phyloP scores from a whole-genome alignment of 176 grass and related monocot species.

The Thinopyrum elongatum region DNA sequence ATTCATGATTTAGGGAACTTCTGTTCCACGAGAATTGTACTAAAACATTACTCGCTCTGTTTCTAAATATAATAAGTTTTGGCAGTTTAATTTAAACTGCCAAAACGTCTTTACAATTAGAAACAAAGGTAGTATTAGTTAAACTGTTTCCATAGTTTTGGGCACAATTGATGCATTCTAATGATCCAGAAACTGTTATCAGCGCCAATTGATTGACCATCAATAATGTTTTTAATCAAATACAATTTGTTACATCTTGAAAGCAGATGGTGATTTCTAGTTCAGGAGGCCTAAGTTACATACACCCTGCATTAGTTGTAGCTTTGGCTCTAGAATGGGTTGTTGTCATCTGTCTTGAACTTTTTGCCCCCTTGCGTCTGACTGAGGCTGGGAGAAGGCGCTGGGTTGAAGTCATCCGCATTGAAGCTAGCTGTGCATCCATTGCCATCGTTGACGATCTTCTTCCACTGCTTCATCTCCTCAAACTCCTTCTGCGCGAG shows the following conservation, averaged over 20 bases:
- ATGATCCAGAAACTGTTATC: not conserved
- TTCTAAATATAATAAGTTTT: too few species aligned
- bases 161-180: not conserved
- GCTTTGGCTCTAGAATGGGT: conserved; percentile 34
- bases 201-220: not conserved
- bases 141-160: not conserved
- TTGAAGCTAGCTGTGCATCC: conserved; percentile 50
- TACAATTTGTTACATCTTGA: conserved; percentile 18
- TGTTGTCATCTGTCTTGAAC: not conserved
- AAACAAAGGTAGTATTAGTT: not conserved
- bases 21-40: not conserved
- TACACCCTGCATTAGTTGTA: conserved; percentile 21
- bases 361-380: not conserved
- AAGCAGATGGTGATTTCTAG: not conserved
- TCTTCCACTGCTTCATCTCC: conserved; percentile 48
- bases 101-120: too few species aligned
- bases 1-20: not conserved
- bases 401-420: conserved; percentile 65
- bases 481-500: conserved; percentile 60
- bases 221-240: not conserved
- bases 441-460: not conserved
- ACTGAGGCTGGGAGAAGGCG: conserved; percentile 31
- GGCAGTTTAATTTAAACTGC: too few species aligned
- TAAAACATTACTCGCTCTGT: not conserved
- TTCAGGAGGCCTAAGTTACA: not conserved